Base-by-base conservation (phyloP, 352 stramenopile genomes). In the Globisporangium spinosum region DNA sequence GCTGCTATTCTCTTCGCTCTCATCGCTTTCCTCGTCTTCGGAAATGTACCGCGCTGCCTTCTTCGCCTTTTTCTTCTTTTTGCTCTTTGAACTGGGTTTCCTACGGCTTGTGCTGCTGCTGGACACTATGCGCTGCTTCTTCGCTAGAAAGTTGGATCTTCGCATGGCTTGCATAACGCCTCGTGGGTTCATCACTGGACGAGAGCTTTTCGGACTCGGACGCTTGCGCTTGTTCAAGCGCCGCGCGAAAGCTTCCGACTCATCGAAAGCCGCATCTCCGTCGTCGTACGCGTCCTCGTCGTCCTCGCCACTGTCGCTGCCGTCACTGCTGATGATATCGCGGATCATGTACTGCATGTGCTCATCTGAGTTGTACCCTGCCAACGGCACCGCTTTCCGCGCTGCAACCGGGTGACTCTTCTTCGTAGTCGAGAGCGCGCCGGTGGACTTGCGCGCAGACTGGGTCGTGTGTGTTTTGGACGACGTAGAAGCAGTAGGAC, bases 221-320 rank as follows among this genome's bases (percentile, higher is more conserved):
- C 66, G 59, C 54, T 66, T 66, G 59, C 66, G 66, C 53, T 71
- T 71, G 20, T 60, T 62, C 27, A 54, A 63, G 32, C 51, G 62
- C 0, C 22, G 32, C 7, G 12, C 35, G 4, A 70, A 62, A 6
- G 58, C 65, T 27, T 34, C 23, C 3, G 66, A 56, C 13, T 56
- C 54, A 9, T 64, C 59, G 3, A 63, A 71, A 22, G 59, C 60
- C 17, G 32, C 23, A 15, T 66, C 58, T 5, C 22, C 29, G 17
- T 67, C 66, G 20, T 58, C 25, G 53, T 71, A 62, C 20, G 15
- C 27, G n/a, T 71, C 66, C 29, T 55, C 32, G 1, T 65, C 58
- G 4, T 62, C 49, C 15, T 53, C 43, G 5, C 38, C 40, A 23
- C 34, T 34, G 6, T 45, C 53, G n/a, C 27, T 29, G 10, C n/a